Percentiles rank a stretch among this genome's conserved stretches.
Evolutionary conservation across 768 basidiomycete species (phyloP).

Genomic region (Chlorophyllum brunneum): DNA sequence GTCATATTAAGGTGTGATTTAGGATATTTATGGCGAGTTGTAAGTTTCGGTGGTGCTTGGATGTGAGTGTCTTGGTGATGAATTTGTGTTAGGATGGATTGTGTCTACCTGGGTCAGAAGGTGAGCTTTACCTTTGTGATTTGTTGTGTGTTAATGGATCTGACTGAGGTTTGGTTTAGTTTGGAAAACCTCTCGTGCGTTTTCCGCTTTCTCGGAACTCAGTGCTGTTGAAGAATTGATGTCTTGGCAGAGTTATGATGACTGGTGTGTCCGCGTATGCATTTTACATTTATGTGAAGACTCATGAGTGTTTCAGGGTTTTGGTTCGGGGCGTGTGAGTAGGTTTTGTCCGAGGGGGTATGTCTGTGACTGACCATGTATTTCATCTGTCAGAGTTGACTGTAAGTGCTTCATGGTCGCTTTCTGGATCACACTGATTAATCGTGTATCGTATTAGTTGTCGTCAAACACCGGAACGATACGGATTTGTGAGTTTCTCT

Average conservation of each 20-base stretch:
- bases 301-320: constrained; percentile 38
- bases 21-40: constrained; percentile 98
- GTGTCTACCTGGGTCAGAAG: constrained; percentile 96
- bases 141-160: neutral
- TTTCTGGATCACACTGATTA: neutral
- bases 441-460: constrained; percentile 39
- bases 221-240: neutral
- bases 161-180: constrained; percentile 33
- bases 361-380: constrained; percentile 1
- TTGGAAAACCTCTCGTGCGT: constrained; percentile 71
- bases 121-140: constrained; percentile 37
- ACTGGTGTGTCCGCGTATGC: constrained; percentile 28
- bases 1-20: neutral
- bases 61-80: neutral
- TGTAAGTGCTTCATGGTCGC: constrained; percentile 39
- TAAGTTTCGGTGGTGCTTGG: constrained; percentile 27
- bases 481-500: constrained; percentile 69
- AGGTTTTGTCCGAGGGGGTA: neutral
- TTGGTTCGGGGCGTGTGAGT: constrained; percentile 73
- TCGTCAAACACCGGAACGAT: constrained; percentile 65
- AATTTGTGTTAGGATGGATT: constrained; percentile 67
- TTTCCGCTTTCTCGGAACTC: neutral
- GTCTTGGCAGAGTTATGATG: constrained; percentile 33
- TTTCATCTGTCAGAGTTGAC: constrained; percentile 50
- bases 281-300: neutral